A percentile compares a stretch with the other conserved stretches of the same genome.
Evolutionary conservation across 2,329 filamentous ascomycete genomes (phyloP).

Genomic region (Botrytis byssoidea): DNA sequence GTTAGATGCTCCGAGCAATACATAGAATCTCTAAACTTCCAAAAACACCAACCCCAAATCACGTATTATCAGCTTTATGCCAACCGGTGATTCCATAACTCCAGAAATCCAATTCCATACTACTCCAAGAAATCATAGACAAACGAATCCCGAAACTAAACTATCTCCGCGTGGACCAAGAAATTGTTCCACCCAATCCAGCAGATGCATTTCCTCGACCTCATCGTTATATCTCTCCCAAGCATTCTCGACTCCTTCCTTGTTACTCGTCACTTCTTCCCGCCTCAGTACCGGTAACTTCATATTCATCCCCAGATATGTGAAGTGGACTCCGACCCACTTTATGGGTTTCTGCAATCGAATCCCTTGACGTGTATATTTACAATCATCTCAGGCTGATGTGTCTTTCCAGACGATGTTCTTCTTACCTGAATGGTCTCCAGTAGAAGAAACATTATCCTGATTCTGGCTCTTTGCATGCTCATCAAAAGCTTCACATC

Average conservation of each 20-base stretch:
- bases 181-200: neutral
- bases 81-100: neutral
- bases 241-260: neutral
- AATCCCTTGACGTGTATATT: neutral
- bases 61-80: neutral
- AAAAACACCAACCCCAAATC: neutral
- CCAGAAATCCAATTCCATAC: too few species aligned
- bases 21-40: too few species aligned
- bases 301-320: neutral
- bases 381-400: neutral
- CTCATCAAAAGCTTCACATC: neutral
- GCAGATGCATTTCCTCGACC: neutral
- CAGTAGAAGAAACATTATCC: neutral
- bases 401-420: neutral
- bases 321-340: neutral
- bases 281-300: neutral
- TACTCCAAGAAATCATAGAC: too few species aligned
- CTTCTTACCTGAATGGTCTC: neutral
- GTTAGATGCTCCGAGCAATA: neutral
- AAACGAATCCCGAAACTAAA: neutral
- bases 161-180: too few species aligned
- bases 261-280: neutral
- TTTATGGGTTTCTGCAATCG: neutral
- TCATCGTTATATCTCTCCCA: neutral
- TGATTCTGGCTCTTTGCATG: neutral